Conservation (phyloP, 2,329 filamentous ascomycete species). For the Cladophialophora chaetospira region DNA sequence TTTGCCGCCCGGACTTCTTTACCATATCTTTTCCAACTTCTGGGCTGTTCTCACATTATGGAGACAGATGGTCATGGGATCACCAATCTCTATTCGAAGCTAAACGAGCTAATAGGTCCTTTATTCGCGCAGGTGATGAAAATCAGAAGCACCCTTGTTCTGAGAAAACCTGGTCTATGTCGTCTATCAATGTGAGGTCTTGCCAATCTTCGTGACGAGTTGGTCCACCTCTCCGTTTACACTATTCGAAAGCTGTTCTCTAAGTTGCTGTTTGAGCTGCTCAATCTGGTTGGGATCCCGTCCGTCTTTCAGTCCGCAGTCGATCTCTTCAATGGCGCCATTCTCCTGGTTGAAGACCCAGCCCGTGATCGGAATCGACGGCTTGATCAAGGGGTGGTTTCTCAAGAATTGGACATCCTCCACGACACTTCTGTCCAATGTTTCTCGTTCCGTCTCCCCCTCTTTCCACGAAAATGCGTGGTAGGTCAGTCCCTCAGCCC, state of each 20-base stretch:
- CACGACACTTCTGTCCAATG: conserved; percentile 12
- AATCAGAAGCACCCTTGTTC: too few species aligned
- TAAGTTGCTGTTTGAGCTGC: conserved; percentile 4
- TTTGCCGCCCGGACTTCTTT: too few species aligned
- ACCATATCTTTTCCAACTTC: too few species aligned
- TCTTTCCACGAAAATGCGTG: background rate
- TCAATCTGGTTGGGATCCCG: conserved; percentile 7
- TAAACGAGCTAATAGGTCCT: too few species aligned
- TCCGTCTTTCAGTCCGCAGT: conserved; percentile 10
- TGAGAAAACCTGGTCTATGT: too few species aligned
- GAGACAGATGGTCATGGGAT: too few species aligned
- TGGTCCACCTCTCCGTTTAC: too few species aligned
- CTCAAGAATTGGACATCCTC: conserved; percentile 14
- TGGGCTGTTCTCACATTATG: too few species aligned
- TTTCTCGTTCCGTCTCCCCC: conserved; percentile 4
- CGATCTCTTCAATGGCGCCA: conserved; percentile 11
- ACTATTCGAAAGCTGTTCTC: background rate
- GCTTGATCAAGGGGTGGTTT: conserved; percentile 12
- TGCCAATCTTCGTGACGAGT: too few species aligned
- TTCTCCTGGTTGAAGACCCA: conserved; percentile 11
- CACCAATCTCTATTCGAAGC: too few species aligned
- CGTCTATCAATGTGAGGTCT: too few species aligned
- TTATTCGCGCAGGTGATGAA: too few species aligned
- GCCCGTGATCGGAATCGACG: conserved; percentile 11
- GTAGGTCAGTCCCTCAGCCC: conserved; percentile 8